Base-by-base conservation (phyloP, 176 grass and related monocot species). In the Musa troglodytarum region DNA sequence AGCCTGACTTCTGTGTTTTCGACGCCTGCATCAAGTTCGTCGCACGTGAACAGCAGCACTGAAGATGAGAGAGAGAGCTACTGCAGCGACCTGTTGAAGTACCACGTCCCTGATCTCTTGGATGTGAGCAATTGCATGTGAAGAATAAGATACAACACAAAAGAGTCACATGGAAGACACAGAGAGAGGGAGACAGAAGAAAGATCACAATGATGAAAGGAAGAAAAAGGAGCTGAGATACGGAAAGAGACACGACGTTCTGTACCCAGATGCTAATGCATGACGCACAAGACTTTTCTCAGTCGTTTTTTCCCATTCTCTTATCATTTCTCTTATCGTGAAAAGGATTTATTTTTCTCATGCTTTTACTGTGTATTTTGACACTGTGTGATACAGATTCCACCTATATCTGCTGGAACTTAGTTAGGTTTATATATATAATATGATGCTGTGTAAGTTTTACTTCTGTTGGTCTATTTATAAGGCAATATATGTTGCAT, bases 1-100 rank as follows among this genome's bases (percentile, higher is more conserved):
- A 81, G 68, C 80, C 67, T 82, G 29, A 67, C 74, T 53, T 93
- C 84, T 20, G 74, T 81, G 71, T 75, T 89, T 12, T 87, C 85
- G 65, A 89, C 90, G 2, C 90, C 90, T 11, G 83, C 87, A 1
- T 93, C 87, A 1, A 87, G 90, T 64, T 78, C 83, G 1, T 65
- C 82, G 17, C 24, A 59, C 51, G 29, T 68, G 26, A 80, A 65
- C 76, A 25, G 13, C 19, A 77, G 43, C 77, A 70, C 83, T 2
- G 83, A 85, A 59, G 51, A 81, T 17, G 85, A 83, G 65, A 66
- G 50, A 28, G 81, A 80, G 43, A 83, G 76, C 76, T 78, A 79
- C 72, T 83, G 72, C 61, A 80, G 80, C 63, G 57, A 77, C 77
- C 50, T 80, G 56, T 83, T 87, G 50, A 72, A 82, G 12, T 68